These are phyloP conservation scores for Cantharellus anzutake DNA, from an alignment of 768 basidiomycete species.

Conservation along the genomic window DNA sequence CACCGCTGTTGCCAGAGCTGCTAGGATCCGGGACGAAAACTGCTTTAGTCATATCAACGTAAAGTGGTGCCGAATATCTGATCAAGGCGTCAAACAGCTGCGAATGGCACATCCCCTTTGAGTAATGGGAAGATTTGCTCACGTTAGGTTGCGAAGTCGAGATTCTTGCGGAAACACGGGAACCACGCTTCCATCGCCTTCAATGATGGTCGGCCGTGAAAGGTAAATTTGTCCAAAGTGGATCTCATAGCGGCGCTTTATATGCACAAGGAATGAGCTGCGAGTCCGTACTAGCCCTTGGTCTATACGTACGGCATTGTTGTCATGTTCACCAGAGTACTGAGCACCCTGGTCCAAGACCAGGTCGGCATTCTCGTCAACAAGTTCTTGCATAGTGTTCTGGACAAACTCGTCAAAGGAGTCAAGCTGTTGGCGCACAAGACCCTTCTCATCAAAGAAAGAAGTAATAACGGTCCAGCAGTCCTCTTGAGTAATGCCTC, in stretches of 20 bases:
- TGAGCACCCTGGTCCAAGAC: conserved; percentile 94
- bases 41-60: conserved; percentile 86
- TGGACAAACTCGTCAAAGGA: conserved; percentile 98
- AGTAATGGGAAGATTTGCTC: background rate
- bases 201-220: conserved; percentile 83
- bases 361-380: conserved; percentile 90
- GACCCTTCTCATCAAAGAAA: conserved; percentile 94
- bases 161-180: conserved; percentile 97
- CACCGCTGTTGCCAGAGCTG: conserved; percentile 61
- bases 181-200: conserved; percentile 84
- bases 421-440: conserved; percentile 93
- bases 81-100: background rate
- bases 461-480: conserved; percentile 92
- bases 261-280: background rate
- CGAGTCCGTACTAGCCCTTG: background rate
- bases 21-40: conserved; percentile 67
- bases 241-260: conserved; percentile 80
- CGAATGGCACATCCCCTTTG: background rate
- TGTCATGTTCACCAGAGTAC: conserved; percentile 69
- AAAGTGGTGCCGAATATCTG: conserved; percentile 76
- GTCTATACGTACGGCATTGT: conserved; percentile 15
- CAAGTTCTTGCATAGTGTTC: conserved; percentile 98
- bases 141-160: conserved; percentile 77
- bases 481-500: conserved; percentile 83
- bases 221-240: conserved; percentile 97